Percentiles rank a stretch among this genome's conserved stretches.
Conservation (phyloP, 2,329 filamentous ascomycete genomes). For the Hypocrella siamensis region DNA sequence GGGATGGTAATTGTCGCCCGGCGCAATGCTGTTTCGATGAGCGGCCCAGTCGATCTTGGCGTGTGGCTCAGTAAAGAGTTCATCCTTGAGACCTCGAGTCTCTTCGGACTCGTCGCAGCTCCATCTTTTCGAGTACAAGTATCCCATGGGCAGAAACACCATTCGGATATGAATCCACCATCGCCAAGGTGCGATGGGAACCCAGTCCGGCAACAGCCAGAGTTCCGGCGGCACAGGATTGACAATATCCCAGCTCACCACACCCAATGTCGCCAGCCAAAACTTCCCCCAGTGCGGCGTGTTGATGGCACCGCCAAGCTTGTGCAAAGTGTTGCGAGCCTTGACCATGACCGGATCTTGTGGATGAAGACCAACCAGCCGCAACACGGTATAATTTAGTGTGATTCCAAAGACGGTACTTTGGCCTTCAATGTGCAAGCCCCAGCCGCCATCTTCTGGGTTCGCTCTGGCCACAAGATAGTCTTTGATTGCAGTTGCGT, state of each 20-base stretch:
- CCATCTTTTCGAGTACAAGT: slow-evolving; percentile 74
- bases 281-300: slow-evolving; percentile 95
- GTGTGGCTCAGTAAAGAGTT: slow-evolving; percentile 69
- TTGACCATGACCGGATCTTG: slow-evolving; percentile 77
- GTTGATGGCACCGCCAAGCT: slow-evolving; percentile 69
- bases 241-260: slow-evolving; percentile 80
- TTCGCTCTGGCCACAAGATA: slow-evolving; percentile 80
- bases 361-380: slow-evolving; percentile 67
- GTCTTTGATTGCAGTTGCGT: slow-evolving; percentile 78
- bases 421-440: slow-evolving; percentile 84
- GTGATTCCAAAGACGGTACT: slow-evolving; percentile 82
- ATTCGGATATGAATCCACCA: slow-evolving; percentile 99
- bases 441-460: slow-evolving; percentile 89
- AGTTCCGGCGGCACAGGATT: slow-evolving; percentile 89
- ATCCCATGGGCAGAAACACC: slow-evolving; percentile 89
- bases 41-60: slow-evolving; percentile 60
- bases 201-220: slow-evolving; percentile 86
- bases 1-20: slow-evolving; percentile 79
- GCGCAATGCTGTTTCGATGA: slow-evolving; percentile 70
- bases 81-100: slow-evolving; percentile 56
- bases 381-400: slow-evolving; percentile 72
- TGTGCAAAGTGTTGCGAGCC: slow-evolving; percentile 67
- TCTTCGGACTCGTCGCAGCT: slow-evolving; percentile 60
- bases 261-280: slow-evolving; percentile 74
- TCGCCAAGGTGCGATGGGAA: slow-evolving; percentile 76